Conservation (phyloP, 306 rosid species). For the Geum urbanum region DNA sequence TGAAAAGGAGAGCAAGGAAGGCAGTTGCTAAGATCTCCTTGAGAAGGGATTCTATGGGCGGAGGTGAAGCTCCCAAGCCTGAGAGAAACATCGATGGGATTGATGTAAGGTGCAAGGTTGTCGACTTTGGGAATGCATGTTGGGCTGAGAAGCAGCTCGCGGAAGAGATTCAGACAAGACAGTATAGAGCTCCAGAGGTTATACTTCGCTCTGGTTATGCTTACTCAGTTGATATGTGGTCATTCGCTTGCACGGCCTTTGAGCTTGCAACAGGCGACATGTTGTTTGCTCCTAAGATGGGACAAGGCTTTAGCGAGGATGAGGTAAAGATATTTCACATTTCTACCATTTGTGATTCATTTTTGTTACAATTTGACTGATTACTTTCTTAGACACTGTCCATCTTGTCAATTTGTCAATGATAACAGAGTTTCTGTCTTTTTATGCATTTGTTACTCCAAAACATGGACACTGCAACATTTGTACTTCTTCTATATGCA, state of each 20-base stretch:
- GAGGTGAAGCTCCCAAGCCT: slow-evolving; percentile 42
- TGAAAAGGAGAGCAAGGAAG: slow-evolving; percentile 79
- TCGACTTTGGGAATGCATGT: slow-evolving; percentile 94
- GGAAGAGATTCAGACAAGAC: slow-evolving; percentile 91
- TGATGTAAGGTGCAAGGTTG: slow-evolving; percentile 86
- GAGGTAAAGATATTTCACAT: slow-evolving; percentile 51
- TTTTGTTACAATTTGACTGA: background rate
- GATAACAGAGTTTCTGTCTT: background rate
- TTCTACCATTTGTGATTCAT: too few species aligned
- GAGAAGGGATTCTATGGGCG: slow-evolving; percentile 75
- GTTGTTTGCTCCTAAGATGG: slow-evolving; percentile 79
- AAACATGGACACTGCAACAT: background rate
- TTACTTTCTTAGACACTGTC: background rate
- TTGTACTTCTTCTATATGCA: background rate
- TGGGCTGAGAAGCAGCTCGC: slow-evolving; percentile 69
- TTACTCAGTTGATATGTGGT: slow-evolving; percentile 90
- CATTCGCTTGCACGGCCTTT: slow-evolving; percentile 85
- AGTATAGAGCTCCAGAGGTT: slow-evolving; percentile 97
- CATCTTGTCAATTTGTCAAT: background rate
- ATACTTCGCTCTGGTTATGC: slow-evolving; percentile 75
- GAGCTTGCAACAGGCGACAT: slow-evolving; percentile 98
- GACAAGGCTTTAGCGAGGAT: slow-evolving; percentile 84
- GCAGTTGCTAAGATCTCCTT: slow-evolving; percentile 88
- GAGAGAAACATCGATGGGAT: slow-evolving; percentile 59
- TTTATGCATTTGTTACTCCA: background rate